Evolutionary conservation across 1,284 basidiomycete genomes (phyloP).

Genomic region (Chalciporus piperatoides): DNA sequence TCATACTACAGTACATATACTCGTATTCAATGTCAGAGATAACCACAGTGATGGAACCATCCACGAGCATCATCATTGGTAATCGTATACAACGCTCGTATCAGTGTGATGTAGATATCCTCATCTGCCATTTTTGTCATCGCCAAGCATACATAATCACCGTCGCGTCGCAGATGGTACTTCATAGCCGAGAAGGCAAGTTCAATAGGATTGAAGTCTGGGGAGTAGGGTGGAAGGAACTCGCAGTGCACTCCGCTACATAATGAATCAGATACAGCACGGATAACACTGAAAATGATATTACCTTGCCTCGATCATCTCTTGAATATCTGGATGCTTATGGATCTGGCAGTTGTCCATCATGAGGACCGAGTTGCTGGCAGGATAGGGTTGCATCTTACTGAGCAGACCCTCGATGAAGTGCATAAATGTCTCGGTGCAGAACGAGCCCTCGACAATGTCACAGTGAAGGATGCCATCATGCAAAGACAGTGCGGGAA

Average conservation of each 20-base stretch:
- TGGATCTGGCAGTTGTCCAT: slow-evolving; percentile 17
- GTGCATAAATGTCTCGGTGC: background rate
- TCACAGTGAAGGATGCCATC: slow-evolving; percentile 29
- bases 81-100: background rate
- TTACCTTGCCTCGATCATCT: slow-evolving; percentile 5
- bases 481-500: slow-evolving; percentile 21
- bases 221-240: background rate
- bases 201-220: background rate
- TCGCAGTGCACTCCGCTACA: background rate
- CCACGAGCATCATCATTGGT: background rate
- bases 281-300: background rate
- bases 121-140: background rate
- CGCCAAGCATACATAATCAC: background rate
- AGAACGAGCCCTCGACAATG: slow-evolving; percentile 26
- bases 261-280: background rate
- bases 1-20: background rate
- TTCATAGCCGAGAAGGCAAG: background rate
- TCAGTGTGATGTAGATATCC: background rate
- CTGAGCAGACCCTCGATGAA: slow-evolving; percentile 31
- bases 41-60: background rate
- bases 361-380: slow-evolving; percentile 7
- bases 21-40: background rate
- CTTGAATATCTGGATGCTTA: slow-evolving; percentile 1
- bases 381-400: slow-evolving; percentile 28
- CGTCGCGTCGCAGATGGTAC: background rate